phyloP scores from a whole-genome alignment of 2,329 filamentous ascomycete species.

The Coniochaeta ligniaria region DNA sequence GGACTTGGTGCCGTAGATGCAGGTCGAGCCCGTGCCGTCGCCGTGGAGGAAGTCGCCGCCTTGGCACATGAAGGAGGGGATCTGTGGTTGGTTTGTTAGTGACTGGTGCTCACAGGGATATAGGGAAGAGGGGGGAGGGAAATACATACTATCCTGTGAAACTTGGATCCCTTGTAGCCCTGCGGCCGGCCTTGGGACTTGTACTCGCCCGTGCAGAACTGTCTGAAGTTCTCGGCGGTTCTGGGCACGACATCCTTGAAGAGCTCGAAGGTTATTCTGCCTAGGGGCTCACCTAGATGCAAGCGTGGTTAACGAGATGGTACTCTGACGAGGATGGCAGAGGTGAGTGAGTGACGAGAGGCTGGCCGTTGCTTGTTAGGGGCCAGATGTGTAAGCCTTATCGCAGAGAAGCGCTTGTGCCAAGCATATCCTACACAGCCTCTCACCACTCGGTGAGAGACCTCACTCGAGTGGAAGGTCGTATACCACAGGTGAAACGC shows the following conservation, averaged over 20 bases:
- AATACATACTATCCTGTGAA: slow-evolving; percentile 77
- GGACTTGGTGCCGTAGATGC: slow-evolving; percentile 77
- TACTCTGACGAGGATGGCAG: not conserved
- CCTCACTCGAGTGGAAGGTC: slow-evolving; percentile 2
- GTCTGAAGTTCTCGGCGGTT: slow-evolving; percentile 94
- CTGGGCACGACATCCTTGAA: slow-evolving; percentile 78
- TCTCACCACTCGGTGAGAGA: slow-evolving; percentile 2
- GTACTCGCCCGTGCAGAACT: slow-evolving; percentile 91
- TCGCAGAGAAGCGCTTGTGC: not conserved
- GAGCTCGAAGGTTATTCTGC: slow-evolving; percentile 83
- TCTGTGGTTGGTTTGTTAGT: slow-evolving; percentile 41
- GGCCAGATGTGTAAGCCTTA: not conserved
- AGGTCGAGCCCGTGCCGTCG: slow-evolving; percentile 81
- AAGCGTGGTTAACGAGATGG: not conserved
- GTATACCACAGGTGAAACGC: not conserved
- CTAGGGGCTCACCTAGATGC: slow-evolving; percentile 67
- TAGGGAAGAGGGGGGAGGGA: slow-evolving; percentile 4
- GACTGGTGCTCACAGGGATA: not conserved
- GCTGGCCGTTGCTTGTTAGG: not conserved
- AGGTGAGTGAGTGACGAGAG: not conserved
- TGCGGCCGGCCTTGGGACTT: slow-evolving; percentile 76
- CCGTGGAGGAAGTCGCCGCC: slow-evolving; percentile 93
- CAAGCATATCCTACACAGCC: not conserved
- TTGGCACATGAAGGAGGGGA: slow-evolving; percentile 96
- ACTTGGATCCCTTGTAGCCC: slow-evolving; percentile 91